Evolutionary conservation across 257 asterid genomes (phyloP), one percentile per base, ranked within the genome.

Genomic region (Cordia subcordata): DNA sequence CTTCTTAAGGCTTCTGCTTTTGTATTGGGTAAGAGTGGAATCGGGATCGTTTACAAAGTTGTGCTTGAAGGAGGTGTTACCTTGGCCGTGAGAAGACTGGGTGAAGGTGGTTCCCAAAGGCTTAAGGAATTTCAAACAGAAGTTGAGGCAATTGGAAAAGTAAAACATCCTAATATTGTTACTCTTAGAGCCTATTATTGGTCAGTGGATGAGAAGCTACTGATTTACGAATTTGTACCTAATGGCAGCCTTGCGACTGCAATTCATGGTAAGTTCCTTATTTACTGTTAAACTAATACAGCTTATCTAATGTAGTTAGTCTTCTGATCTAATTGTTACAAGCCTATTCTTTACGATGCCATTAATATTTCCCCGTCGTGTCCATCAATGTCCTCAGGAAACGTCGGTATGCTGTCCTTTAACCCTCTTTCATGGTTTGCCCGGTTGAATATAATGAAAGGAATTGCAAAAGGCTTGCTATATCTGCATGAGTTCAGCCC

Each of bases 31-130:
- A 92, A 88, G 79, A 92, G 96, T 66, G 94, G 90, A 11, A 79
- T 84, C 44, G 99, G 99, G 14, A 88, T 92, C 53, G 87, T 92
- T 23, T 92, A 92, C 68, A 92, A 86, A 62, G 97, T 88, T 53
- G 99, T 88, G 68, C 97, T 92, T 9, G 95, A 85, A 68, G 95
- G 78, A 50, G 95, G 97, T 17, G 77, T 73, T 53, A 77, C 75
- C 33, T 73, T 92, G 72, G 97, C 99, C 0, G 99, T 92, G 8
- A 76, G 96, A 57, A 75, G 99, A 66, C 67, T 92, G 16, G 95
- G 98, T 0, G 98, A 88, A 74, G 98, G 97, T 15, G 99, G 97
- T 62, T 86, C 94, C 0, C 97, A 88, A 45, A 78, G 96, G 69
- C 81, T 84, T 57, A 92, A 88, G 58, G 99, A 92, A 67, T 92